These are phyloP conservation scores for Schizophyllum amplum DNA, from an alignment of 1,284 basidiomycete species.

Conservation along the genomic window DNA sequence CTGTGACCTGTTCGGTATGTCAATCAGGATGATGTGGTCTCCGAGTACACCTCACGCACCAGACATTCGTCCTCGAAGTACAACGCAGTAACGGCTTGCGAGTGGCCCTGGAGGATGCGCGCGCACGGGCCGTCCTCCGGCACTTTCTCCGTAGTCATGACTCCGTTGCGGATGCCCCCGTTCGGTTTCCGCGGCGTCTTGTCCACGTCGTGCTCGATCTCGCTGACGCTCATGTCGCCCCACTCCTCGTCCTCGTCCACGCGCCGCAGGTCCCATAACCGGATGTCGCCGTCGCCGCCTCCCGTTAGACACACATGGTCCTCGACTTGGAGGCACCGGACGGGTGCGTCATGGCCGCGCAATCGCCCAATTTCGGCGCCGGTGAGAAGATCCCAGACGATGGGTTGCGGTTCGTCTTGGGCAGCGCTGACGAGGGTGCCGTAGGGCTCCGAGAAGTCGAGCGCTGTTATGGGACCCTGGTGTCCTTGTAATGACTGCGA, in stretches of 20 bases:
- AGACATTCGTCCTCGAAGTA: constrained; percentile 95
- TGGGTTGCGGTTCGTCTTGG: constrained; percentile 68
- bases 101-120: constrained; percentile 83
- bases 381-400: constrained; percentile 83
- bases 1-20: too few relatives aligned
- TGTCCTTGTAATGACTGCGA: constrained; percentile 76
- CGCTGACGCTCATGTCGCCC: constrained; percentile 38
- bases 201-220: constrained; percentile 46
- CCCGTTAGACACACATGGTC: constrained; percentile 89
- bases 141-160: neutral
- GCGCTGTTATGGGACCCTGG: constrained; percentile 73
- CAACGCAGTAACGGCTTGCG: constrained; percentile 84
- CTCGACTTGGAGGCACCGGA: constrained; percentile 93
- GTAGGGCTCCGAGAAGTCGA: constrained; percentile 97
- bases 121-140: constrained; percentile 55
- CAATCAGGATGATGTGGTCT: too few relatives aligned
- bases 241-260: constrained; percentile 68
- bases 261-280: constrained; percentile 81
- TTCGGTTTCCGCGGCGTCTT: constrained; percentile 19
- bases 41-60: too few relatives aligned
- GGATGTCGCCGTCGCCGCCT: constrained; percentile 77
- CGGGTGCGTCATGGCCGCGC: constrained; percentile 69
- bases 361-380: constrained; percentile 78
- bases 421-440: constrained; percentile 87
- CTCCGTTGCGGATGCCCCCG: neutral